Conservation (phyloP, 495 filamentous ascomycete species). For the Echria macrotheca region DNA sequence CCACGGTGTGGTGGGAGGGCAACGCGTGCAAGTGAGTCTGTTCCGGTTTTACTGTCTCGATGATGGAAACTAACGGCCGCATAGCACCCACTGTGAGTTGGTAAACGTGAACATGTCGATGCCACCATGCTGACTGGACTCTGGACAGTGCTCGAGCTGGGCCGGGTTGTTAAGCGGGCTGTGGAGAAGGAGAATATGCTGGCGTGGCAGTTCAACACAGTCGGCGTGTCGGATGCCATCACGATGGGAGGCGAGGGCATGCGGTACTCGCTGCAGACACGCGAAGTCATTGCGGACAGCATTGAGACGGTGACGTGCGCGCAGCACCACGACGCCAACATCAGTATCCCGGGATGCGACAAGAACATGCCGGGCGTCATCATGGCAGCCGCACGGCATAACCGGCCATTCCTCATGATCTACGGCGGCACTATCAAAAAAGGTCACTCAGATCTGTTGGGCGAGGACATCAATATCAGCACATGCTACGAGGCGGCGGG, state of each 20-base stretch:
- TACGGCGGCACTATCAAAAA: constrained; percentile 90
- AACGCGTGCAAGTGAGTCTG: constrained; percentile 66
- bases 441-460: constrained; percentile 72
- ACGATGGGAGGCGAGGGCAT: constrained; percentile 98
- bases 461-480: constrained; percentile 80
- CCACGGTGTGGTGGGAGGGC: constrained; percentile 97
- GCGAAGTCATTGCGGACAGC: constrained; percentile 92
- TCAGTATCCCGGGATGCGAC: constrained; percentile 92
- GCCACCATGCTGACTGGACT: neutral
- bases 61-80: constrained; percentile 7
- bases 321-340: constrained; percentile 87
- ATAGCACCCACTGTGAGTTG: constrained; percentile 44
- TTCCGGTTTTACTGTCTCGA: too few relatives aligned
- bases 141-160: constrained; percentile 70
- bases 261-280: constrained; percentile 91
- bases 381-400: constrained; percentile 72
- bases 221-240: constrained; percentile 89
- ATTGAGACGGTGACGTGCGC: constrained; percentile 90
- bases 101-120: neutral
- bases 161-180: constrained; percentile 81
- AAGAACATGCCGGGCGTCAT: constrained; percentile 95
- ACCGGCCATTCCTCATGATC: constrained; percentile 69
- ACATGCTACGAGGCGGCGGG: constrained; percentile 89
- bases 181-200: constrained; percentile 81
- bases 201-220: constrained; percentile 89